phyloP scores from a whole-genome alignment of 1,284 basidiomycete species.

The Trichosporon faecale region DNA sequence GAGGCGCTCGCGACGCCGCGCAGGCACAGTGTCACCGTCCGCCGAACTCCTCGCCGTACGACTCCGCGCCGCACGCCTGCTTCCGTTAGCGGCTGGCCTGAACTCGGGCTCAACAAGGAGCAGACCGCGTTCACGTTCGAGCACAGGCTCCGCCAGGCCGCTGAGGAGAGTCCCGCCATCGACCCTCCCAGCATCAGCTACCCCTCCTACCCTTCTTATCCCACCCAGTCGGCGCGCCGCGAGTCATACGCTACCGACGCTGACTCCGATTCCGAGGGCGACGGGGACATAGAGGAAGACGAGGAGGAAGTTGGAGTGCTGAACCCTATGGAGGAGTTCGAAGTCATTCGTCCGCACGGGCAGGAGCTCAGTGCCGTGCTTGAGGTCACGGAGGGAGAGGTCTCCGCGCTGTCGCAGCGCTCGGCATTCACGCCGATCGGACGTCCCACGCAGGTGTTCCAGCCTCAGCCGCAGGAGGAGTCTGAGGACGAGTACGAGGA shows the following conservation, averaged over 20 bases:
- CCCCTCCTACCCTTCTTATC: not conserved
- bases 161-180: not conserved
- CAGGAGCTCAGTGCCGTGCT: constrained; percentile 7
- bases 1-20: not conserved
- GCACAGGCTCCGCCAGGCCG: not conserved
- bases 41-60: not conserved
- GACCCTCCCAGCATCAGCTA: not conserved
- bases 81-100: not conserved
- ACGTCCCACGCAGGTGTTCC: not conserved
- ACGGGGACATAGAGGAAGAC: not conserved
- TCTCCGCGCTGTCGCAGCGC: not conserved
- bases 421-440: not conserved
- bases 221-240: not conserved
- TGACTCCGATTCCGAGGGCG: not conserved
- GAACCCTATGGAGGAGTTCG: not conserved
- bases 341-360: not conserved
- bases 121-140: not conserved
- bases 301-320: not conserved
- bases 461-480: not conserved
- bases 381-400: constrained; percentile 2
- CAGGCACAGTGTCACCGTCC: not conserved
- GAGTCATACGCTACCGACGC: not conserved
- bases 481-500: not conserved
- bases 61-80: not conserved
- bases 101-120: not conserved